A percentile compares a stretch with the other conserved stretches of the same genome.
These are phyloP conservation scores for Wickerhamomyces bovis DNA, from an alignment of 805 yeast genomes.

Conservation along the genomic window DNA sequence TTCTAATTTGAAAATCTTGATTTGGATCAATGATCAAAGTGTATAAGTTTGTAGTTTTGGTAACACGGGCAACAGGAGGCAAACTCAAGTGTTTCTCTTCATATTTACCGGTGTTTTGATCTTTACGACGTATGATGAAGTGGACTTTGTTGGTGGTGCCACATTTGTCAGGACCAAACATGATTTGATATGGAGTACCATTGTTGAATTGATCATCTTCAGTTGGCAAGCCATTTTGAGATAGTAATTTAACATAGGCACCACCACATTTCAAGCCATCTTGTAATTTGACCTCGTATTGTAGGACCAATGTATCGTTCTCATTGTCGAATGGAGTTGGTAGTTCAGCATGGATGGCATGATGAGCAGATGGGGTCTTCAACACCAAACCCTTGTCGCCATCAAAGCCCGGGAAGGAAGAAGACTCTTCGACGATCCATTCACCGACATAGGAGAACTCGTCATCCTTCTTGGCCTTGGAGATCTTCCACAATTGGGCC, in stretches of 20 bases:
- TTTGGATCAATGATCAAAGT: conserved; percentile 65
- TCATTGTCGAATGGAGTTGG: conserved; percentile 53
- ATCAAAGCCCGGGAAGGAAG: conserved; percentile 49
- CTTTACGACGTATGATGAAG: conserved; percentile 58
- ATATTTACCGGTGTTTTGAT: conserved; percentile 45
- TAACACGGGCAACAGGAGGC: conserved; percentile 54
- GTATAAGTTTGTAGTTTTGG: conserved; percentile 59
- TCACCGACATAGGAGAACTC: conserved; percentile 60
- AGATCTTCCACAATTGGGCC: conserved; percentile 50
- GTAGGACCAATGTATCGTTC: conserved; percentile 67
- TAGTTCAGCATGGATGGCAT: conserved; percentile 69
- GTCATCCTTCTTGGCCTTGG: conserved; percentile 47
- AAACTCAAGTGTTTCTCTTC: conserved; percentile 63
- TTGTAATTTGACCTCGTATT: conserved; percentile 85
- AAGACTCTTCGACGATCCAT: conserved; percentile 69
- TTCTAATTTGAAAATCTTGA: conserved; percentile 71
- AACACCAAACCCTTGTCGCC: conserved; percentile 75
- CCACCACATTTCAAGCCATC: conserved; percentile 82
- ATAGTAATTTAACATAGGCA: conserved; percentile 74
- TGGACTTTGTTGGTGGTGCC: conserved; percentile 77
- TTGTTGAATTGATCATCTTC: conserved; percentile 46
- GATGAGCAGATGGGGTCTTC: conserved; percentile 70
- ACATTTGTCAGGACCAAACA: conserved; percentile 95
- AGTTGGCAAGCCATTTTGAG: conserved; percentile 33
- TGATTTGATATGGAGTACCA: conserved; percentile 70